These are phyloP conservation scores for Dothistroma septosporum DNA, from an alignment of 2,329 filamentous ascomycete genomes.

Conservation along the genomic window DNA sequence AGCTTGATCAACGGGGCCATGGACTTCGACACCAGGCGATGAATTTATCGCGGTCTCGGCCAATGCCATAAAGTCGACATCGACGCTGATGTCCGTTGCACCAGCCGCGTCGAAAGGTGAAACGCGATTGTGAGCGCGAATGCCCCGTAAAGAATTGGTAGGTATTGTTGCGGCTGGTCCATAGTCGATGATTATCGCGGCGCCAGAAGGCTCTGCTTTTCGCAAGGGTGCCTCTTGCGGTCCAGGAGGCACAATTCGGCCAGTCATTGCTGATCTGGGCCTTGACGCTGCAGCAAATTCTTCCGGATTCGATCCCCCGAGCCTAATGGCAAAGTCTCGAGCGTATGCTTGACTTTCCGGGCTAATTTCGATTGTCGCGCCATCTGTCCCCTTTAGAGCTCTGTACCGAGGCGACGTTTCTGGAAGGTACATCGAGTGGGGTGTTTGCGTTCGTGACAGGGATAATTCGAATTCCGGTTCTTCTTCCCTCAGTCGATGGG, in stretches of 20 bases:
- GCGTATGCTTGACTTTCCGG: constrained; percentile 80
- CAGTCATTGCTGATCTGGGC: constrained; percentile 20
- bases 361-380: constrained; percentile 80
- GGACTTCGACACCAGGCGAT: constrained; percentile 78
- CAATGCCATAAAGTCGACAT: constrained; percentile 87
- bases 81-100: constrained; percentile 80
- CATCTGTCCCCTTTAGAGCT: constrained; percentile 62
- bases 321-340: constrained; percentile 74
- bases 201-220: constrained; percentile 67
- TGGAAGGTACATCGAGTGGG: constrained; percentile 80
- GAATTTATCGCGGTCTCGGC: constrained; percentile 75
- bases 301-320: constrained; percentile 59
- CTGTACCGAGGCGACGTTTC: constrained; percentile 76
- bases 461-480: constrained; percentile 82
- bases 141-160: constrained; percentile 84
- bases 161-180: constrained; percentile 76
- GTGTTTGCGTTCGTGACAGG: constrained; percentile 68
- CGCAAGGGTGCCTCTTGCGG: constrained; percentile 36
- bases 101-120: constrained; percentile 78
- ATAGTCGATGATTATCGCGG: constrained; percentile 94
- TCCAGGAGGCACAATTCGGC: constrained; percentile 21
- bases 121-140: constrained; percentile 69
- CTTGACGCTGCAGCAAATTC: constrained; percentile 15
- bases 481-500: constrained; percentile 49
- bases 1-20: constrained; percentile 84